Evolutionary conservation across 805 yeast genomes (phyloP), one percentile per base, ranked within the genome.

Genomic region (Danielia oregonensis): DNA sequence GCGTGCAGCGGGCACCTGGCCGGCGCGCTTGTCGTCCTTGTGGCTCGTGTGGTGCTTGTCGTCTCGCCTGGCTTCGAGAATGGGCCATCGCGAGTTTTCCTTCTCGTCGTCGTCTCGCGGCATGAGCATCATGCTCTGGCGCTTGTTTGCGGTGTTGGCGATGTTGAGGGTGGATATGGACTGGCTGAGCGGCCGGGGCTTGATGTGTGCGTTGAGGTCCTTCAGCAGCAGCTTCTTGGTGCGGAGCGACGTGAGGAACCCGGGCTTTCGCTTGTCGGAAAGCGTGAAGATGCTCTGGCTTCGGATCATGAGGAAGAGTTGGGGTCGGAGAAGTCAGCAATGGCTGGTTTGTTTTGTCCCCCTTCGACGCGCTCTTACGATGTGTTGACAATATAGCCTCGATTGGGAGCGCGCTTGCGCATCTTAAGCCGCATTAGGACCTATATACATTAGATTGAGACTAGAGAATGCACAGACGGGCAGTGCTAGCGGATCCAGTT

Each of bases 11-110:
- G 6, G 9, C 9, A 9, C 22, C 9, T 19, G 9, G 9, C 9
- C 22, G 22, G 22, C 22, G 9, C 9, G 17, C 13, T 37, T 34
- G 17, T 26, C 27, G 5, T 39, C 42, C 29, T 29, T 40, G 21
- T 17, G 18, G 21, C 13, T 19, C 12, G n/a, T 11, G 19, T 5
- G 4, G 5, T 32, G 22, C 26, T 17, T 24, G 13, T n/a, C 12
- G 16, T 18, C 22, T n/a, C n/a, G n/a, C n/a, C n/a, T n/a, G n/a
- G n/a, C n/a, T n/a, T n/a, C n/a, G n/a, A n/a, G n/a, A n/a, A n/a
- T n/a, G n/a, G n/a, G n/a, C n/a, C n/a, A n/a, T n/a, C n/a, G n/a
- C 12, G n/a, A 9, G 19, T 5, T 5, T 6, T 32, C 27, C 26
- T 17, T 24, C 9, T n/a, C 12, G 16, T 18, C 22, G 22, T 19